Percentiles rank a stretch among this genome's conserved stretches.
Evolutionary conservation across 1,139 yeast genomes (phyloP).

Genomic region (Hyphopichia khmerensis): DNA sequence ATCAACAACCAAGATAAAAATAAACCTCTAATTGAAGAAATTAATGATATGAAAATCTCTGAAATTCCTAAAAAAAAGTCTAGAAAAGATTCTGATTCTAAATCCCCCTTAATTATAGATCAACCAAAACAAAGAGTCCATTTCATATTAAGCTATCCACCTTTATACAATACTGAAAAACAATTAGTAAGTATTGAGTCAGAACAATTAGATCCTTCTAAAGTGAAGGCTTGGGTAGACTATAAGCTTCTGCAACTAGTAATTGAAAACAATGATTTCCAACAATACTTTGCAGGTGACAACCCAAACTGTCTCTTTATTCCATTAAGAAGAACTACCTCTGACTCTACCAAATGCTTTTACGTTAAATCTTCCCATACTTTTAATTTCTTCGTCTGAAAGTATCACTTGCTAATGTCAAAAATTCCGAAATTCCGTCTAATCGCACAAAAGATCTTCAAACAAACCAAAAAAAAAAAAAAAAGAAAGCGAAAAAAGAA

Average conservation of each 20-base stretch:
- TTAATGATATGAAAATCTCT: slow-evolving; percentile 23
- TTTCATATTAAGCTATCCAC: slow-evolving; percentile 9
- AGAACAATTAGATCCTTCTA: background rate
- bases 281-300: slow-evolving; percentile 1
- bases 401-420: background rate
- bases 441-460: too few relatives aligned
- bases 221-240: background rate
- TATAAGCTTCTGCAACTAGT: background rate
- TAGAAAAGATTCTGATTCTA: slow-evolving; percentile 4
- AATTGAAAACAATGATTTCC: background rate
- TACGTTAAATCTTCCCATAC: background rate
- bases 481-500: too few relatives aligned
- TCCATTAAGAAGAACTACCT: background rate
- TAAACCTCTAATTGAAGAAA: slow-evolving; percentile 42
- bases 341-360: background rate
- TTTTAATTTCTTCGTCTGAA: background rate
- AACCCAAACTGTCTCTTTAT: background rate
- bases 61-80: background rate
- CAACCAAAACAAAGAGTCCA: background rate
- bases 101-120: too few relatives aligned
- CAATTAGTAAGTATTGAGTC: background rate
- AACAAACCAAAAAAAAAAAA: too few relatives aligned
- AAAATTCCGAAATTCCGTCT: background rate
- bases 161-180: background rate
- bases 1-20: slow-evolving; percentile 11